phyloP scores from a whole-genome alignment of 129 eudicot genomes.

The Mikania micrantha region DNA sequence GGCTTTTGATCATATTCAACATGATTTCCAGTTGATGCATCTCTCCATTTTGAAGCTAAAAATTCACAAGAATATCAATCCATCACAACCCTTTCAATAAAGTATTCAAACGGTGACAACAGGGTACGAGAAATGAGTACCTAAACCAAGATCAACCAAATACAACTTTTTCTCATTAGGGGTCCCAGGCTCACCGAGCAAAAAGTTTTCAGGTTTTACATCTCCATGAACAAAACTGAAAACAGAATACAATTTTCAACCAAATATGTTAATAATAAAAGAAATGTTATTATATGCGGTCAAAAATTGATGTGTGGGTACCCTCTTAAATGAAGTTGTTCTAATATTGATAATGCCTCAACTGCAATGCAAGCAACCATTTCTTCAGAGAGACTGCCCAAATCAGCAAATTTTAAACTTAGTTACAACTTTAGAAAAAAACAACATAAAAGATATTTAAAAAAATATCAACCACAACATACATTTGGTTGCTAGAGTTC shows the following conservation, averaged over 20 bases:
- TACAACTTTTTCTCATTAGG: conserved; percentile 72
- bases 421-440: background rate
- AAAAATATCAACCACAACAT: conserved; percentile 3
- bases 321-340: conserved; percentile 81
- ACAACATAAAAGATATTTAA: background rate
- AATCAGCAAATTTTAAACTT: background rate
- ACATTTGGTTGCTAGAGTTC: conserved; percentile 65
- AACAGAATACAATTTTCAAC: background rate
- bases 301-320: conserved; percentile 2
- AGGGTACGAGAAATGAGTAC: conserved; percentile 22
- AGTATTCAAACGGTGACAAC: background rate
- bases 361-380: conserved; percentile 95
- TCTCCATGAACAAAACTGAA: conserved; percentile 90
- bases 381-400: conserved; percentile 64
- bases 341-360: conserved; percentile 76
- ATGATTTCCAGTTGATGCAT: conserved; percentile 46
- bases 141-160: conserved; percentile 91
- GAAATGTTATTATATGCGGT: background rate
- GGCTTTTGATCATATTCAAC: conserved; percentile 94
- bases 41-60: conserved; percentile 88
- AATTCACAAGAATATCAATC: background rate
- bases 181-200: conserved; percentile 83
- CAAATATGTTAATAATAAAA: background rate
- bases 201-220: conserved; percentile 91
- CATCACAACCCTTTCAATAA: background rate